Evolutionary conservation across 2,329 filamentous ascomycete genomes (phyloP).

Genomic region (Paracorniculantispora psalliotae): DNA sequence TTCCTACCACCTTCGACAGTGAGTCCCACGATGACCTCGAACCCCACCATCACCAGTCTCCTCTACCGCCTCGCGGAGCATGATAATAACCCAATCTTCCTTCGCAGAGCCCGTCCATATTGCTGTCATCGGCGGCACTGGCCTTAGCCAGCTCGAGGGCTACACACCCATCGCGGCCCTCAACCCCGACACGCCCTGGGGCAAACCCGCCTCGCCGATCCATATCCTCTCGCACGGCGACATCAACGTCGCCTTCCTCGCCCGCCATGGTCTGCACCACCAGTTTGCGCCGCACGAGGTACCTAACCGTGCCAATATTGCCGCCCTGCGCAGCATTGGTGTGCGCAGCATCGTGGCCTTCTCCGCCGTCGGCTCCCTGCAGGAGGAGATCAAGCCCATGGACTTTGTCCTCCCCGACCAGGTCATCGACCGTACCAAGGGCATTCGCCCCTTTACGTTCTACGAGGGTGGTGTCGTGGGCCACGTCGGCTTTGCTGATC

Average conservation of each 20-base stretch:
- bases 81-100: conserved; percentile 10
- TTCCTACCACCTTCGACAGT: conserved; percentile 58
- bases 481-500: conserved; percentile 93
- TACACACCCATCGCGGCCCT: conserved; percentile 81
- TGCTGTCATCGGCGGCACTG: conserved; percentile 89
- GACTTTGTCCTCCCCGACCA: conserved; percentile 97
- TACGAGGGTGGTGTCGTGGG: conserved; percentile 89
- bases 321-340: conserved; percentile 86
- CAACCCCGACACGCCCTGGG: conserved; percentile 81
- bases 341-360: conserved; percentile 92
- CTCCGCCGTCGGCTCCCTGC: conserved; percentile 87
- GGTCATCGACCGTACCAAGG: conserved; percentile 96
- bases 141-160: conserved; percentile 78
- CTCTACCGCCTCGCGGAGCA: background rate
- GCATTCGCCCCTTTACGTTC: conserved; percentile 89
- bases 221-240: conserved; percentile 83
- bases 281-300: conserved; percentile 91
- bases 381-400: conserved; percentile 87
- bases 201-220: conserved; percentile 68
- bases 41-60: background rate
- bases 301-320: conserved; percentile 92
- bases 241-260: conserved; percentile 83
- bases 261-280: conserved; percentile 85
- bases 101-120: conserved; percentile 65
- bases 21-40: conserved; percentile 23